A percentile compares a stretch with the other conserved stretches of the same genome.
These are phyloP conservation scores for Pythium insidiosum DNA, from an alignment of 352 stramenopile genomes.

Conservation along the genomic window DNA sequence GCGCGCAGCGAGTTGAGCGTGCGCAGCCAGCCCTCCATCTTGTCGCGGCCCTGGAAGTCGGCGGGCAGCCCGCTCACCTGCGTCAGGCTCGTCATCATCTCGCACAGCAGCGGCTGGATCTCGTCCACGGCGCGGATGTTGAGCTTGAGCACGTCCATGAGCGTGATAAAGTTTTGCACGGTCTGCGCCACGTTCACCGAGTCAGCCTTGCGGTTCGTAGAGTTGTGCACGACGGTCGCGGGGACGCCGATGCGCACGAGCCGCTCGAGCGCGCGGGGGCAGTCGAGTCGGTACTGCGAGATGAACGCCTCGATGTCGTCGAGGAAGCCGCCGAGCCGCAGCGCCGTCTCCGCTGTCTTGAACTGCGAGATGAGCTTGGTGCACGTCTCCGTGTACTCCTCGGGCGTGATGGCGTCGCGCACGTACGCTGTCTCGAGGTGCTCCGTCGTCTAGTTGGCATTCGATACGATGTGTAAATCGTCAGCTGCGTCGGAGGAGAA, in stretches of 20 bases:
- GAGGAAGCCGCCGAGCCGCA: conserved; percentile 73
- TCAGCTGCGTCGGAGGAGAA: neutral
- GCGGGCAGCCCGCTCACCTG: conserved; percentile 90
- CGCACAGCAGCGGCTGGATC: conserved; percentile 94
- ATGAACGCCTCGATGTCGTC: conserved; percentile 86
- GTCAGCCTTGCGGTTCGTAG: conserved; percentile 73
- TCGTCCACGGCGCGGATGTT: conserved; percentile 97
- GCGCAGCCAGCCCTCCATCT: conserved; percentile 93
- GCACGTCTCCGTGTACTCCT: conserved; percentile 95
- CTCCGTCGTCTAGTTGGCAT: conserved; percentile 91
- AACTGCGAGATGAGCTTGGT: conserved; percentile 98
- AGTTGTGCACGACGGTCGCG: conserved; percentile 86
- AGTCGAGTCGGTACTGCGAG: conserved; percentile 94
- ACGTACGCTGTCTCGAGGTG: conserved; percentile 96
- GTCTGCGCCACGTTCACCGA: conserved; percentile 92
- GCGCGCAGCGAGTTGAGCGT: conserved; percentile 95
- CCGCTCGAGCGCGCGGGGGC: conserved; percentile 89
- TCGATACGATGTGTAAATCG: too few relatives aligned
- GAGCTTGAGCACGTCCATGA: conserved; percentile 98
- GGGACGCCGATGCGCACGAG: conserved; percentile 93
- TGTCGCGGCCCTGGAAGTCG: conserved; percentile 91
- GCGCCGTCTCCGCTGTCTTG: conserved; percentile 92
- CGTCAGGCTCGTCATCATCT: conserved; percentile 94
- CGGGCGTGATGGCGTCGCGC: conserved; percentile 90
- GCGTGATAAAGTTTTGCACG: conserved; percentile 97